Base-by-base conservation (phyloP, 1,139 yeast genomes). In the Magnusiomyces sp. region DNA sequence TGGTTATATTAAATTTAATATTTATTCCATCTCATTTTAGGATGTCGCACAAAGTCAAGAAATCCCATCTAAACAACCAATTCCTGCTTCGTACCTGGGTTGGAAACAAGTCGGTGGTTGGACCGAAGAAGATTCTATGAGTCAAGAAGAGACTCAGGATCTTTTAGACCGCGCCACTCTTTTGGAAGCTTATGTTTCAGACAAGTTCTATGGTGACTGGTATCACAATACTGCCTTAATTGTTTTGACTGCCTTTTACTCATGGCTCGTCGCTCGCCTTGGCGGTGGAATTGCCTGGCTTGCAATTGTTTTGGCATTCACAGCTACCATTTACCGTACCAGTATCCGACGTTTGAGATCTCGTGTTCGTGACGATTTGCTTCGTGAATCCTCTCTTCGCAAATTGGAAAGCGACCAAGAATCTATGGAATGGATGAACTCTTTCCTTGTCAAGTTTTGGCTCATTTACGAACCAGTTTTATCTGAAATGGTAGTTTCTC, bases 31-130 rank as follows among this genome's bases (percentile, higher is more conserved):
- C 36, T 14, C 27, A n/a, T 17, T n/a, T n/a, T 23, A 47, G 38
- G 19, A 45, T 46, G 41, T 40, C 17, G 50, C 40, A 37, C 33
- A 41, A 16, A 36, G 19, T 19, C 40, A 45, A 41, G 44, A 23
- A 42, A 42, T 27, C 43, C 33, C 33, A 40, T 31, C 39, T 20
- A 54, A 55, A 42, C 50, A 46, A 40, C 53, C 51, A 37, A 49
- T 54, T n/a, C 55, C 39, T 13, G 60, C 65, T 17, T 60, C 58
- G 20, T 56, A 51, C 46, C 53, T 88, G 51, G 97, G 97, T 19
- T 90, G 97, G 97, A 86, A 83, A 64, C 96, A 90, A 67, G 90
- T 86, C 46, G 92, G 95, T 14, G 86, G 89, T 23, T 90, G 87
- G 83, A 86, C 80, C 60, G 80, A 79, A 51, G 76, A 76, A 36